Conservation (phyloP, 371 early-diverging fungal species). For the Agmasoma carcini region DNA sequence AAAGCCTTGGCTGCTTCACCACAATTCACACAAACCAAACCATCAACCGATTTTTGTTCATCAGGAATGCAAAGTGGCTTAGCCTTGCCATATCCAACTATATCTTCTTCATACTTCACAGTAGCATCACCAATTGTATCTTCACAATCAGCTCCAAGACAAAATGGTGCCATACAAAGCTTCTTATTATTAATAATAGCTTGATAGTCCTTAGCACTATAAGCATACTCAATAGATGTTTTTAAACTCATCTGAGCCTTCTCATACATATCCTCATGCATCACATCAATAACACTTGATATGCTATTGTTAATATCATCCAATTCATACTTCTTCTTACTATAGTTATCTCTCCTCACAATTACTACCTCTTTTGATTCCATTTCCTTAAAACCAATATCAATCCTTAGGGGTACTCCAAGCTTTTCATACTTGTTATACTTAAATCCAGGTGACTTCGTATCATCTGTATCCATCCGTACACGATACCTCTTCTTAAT, state of each 20-base stretch:
- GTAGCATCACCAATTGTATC: slow-evolving; percentile 80
- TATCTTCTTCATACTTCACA: slow-evolving; percentile 50
- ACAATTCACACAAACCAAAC: slow-evolving; percentile 69
- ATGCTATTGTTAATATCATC: slow-evolving; percentile 55
- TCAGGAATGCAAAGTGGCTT: slow-evolving; percentile 96
- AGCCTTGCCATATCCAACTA: slow-evolving; percentile 91
- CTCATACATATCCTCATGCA: slow-evolving; percentile 76
- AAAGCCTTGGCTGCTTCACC: slow-evolving; percentile 64
- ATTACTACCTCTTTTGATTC: slow-evolving; percentile 62
- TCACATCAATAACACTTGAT: slow-evolving; percentile 61
- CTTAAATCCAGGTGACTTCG: slow-evolving; percentile 89
- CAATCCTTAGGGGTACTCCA: slow-evolving; percentile 91
- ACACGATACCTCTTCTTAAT: slow-evolving; percentile 67
- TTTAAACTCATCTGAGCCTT: slow-evolving; percentile 69
- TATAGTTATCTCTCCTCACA: slow-evolving; percentile 72
- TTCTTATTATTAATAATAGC: slow-evolving; percentile 71
- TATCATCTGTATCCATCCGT: slow-evolving; percentile 72
- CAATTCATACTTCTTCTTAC: slow-evolving; percentile 57
- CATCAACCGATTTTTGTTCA: slow-evolving; percentile 60
- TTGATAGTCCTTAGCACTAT: slow-evolving; percentile 76
- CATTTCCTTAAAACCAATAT: slow-evolving; percentile 90
- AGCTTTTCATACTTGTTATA: slow-evolving; percentile 97
- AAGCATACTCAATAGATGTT: slow-evolving; percentile 60
- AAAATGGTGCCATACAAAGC: slow-evolving; percentile 82
- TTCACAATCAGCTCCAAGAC: slow-evolving; percentile 76